phyloP scores from a whole-genome alignment of 768 basidiomycete genomes.

The Russula olivacea region DNA sequence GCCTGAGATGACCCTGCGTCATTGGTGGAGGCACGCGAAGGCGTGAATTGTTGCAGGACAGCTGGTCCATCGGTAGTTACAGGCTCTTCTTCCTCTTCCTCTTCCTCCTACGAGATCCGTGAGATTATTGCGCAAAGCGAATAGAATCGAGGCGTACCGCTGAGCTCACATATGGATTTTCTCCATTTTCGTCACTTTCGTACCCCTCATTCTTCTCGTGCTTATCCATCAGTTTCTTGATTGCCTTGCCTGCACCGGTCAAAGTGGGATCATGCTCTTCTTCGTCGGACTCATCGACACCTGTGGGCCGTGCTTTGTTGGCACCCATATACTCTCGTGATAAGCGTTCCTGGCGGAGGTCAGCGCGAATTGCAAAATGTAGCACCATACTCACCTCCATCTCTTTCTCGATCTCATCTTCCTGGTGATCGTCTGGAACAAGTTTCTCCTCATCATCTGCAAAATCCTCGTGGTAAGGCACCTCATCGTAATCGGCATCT shows the following conservation, averaged over 20 bases:
- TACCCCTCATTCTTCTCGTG: slow-evolving; percentile 78
- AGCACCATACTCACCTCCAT: slow-evolving; percentile 49
- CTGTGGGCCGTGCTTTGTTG: slow-evolving; percentile 65
- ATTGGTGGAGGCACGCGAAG: slow-evolving; percentile 34
- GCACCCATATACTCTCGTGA: slow-evolving; percentile 77
- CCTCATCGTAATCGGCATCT: slow-evolving; percentile 79
- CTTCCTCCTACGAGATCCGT: slow-evolving; percentile 45
- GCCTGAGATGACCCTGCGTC: slow-evolving; percentile 34
- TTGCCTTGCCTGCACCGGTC: slow-evolving; percentile 66
- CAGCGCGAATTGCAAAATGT: not conserved
- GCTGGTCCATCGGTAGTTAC: slow-evolving; percentile 41
- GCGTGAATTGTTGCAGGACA: slow-evolving; percentile 42
- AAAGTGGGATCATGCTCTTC: slow-evolving; percentile 53
- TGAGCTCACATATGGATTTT: slow-evolving; percentile 77
- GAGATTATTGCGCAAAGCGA: slow-evolving; percentile 9
- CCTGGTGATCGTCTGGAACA: slow-evolving; percentile 63
- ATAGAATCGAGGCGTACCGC: slow-evolving; percentile 38
- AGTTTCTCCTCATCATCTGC: slow-evolving; percentile 81
- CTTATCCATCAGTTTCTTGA: slow-evolving; percentile 82
- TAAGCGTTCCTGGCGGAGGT: slow-evolving; percentile 58
- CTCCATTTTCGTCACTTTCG: slow-evolving; percentile 60
- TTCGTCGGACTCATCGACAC: slow-evolving; percentile 71
- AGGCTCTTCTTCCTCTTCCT: slow-evolving; percentile 61
- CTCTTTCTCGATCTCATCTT: slow-evolving; percentile 74
- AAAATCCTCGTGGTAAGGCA: slow-evolving; percentile 76